Evolutionary conservation across 495 filamentous ascomycete species (phyloP), one percentile per base, ranked within the genome.

Genomic region (Pyronema domesticum): DNA sequence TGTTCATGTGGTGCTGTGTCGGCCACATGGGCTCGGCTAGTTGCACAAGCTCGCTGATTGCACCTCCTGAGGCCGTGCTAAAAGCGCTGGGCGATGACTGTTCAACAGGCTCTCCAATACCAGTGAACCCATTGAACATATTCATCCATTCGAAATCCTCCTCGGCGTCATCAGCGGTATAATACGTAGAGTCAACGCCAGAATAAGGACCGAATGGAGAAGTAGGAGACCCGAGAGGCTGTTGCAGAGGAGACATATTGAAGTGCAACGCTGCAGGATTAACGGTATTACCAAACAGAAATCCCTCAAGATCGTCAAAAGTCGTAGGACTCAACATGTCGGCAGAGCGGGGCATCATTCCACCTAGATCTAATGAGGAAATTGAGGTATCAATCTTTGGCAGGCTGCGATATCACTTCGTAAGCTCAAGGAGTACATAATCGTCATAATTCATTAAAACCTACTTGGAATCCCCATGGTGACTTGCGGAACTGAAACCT

Each of bases 231-330:
- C 88, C 85, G 45, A 87, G 68, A 13, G 76, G 63, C 40, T 65
- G 63, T 36, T 65, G 62, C 14, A 65, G 81, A 18, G 86, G 86
- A 11, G 86, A 86, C 64, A 86, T 85, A 63, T 76, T 85, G 65
- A 91, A 91, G 68, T 96, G 89, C 49, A 99, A 78, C 61, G 94
- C 89, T 58, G 89, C 88, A 14, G 91, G 91, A 67, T 99, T 96
- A 68, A 99, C 85, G 48, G 91, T 98, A 33, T 75, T 68, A 46
- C 76, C 79, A 66, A 88, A 87, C 48, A 86, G 73, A 53, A 86
- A 69, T 34, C 76, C 71, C 58, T 94, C 82, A 53, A 88, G 78
- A 57, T 93, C 83, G 57, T 93, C 83, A 56, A 86, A 81, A 13
- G 82, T 82, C 37, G 76, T 69, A 54, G 60, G 60, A 7, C 39